Evolutionary conservation across 1,284 basidiomycete genomes (phyloP), one percentile per base, ranked within the genome.

Genomic region (Boletus albobrunnescens): DNA sequence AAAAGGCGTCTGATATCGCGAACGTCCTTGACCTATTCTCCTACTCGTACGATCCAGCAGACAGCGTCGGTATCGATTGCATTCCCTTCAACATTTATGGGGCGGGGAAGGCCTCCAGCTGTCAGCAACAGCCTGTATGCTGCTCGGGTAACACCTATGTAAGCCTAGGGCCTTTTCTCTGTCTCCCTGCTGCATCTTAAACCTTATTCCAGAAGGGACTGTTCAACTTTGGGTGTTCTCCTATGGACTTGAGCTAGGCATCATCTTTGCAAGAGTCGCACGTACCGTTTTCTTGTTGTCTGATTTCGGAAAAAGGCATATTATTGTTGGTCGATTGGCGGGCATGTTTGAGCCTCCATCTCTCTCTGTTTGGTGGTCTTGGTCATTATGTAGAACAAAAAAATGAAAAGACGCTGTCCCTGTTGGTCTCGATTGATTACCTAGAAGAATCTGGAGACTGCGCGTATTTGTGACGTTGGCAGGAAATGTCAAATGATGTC

Each of bases 101-200:
- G 3, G 45, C 45, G 10, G 62, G 63, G 27, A 23, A 63, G 16
- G 38, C 38, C 12, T 47, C 62, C 2, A 4, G 11, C 24, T 61
- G 62, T 33, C 41, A 51, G 36, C 47, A 60, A 20, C 56, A 63
- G 41, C 60, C 59, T 43, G 49, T 61, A 16, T 61, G 59, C 41
- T 61, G 59, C 39, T 22, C 39, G 17, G 50, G 52, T 37, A 40
- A 49, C 12, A 38, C 12, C 10, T 52, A 52, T 35, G 59, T 61
- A 6, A 50, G 60, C 55, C 23, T 17, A 5, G 10, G 5, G 3
- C n/a, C 9, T 27, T 24, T 10, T 24, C 30, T 30, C 26, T 2
- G 4, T 14, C n/a, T n/a, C 14, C 3, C 14, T 11, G 20, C 20
- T 12, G 14, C 5, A 22, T 31, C 27, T 46, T 17, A 46, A 17